These are phyloP conservation scores for Dianthus caryophyllus DNA, from an alignment of 148 eudicot species.

Conservation along the genomic window DNA sequence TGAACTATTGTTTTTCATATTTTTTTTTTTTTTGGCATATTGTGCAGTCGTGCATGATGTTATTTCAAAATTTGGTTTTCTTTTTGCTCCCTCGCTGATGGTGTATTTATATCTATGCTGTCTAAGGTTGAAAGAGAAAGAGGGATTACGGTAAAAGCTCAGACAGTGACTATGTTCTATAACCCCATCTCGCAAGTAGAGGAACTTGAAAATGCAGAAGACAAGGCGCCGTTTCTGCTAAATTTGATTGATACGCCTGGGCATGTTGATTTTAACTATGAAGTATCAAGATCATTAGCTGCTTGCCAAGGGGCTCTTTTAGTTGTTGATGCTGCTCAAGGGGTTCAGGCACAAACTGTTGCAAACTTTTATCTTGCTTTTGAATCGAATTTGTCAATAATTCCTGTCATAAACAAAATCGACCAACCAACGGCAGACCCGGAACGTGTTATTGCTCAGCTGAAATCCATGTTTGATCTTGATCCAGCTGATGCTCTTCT, in stretches of 20 bases:
- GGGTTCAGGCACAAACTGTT: slow-evolving; percentile 99
- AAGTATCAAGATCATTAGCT: slow-evolving; percentile 96
- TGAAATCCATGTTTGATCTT: slow-evolving; percentile 90
- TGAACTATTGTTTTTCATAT: not conserved
- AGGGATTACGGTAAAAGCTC: slow-evolving; percentile 98
- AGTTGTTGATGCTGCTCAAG: slow-evolving; percentile 99
- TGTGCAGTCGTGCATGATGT: not conserved
- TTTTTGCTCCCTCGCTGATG: slow-evolving; percentile 1
- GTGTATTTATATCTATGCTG: slow-evolving; percentile 10
- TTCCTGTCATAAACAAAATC: slow-evolving; percentile 94
- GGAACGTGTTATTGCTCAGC: slow-evolving; percentile 81
- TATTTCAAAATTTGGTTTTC: not conserved
- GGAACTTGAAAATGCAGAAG: slow-evolving; percentile 23
- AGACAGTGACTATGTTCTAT: slow-evolving; percentile 95
- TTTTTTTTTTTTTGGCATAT: no score
- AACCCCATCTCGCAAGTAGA: slow-evolving; percentile 33
- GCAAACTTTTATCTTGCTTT: slow-evolving; percentile 97
- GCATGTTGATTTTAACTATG: slow-evolving; percentile 97
- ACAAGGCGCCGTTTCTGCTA: slow-evolving; percentile 41
- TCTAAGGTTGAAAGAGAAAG: slow-evolving; percentile 96
- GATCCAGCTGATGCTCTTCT: slow-evolving; percentile 73
- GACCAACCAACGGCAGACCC: slow-evolving; percentile 99
- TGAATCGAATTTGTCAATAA: slow-evolving; percentile 71
- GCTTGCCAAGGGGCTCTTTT: slow-evolving; percentile 98
- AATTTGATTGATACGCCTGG: slow-evolving; percentile 95